phyloP scores from a whole-genome alignment of 2,329 filamentous ascomycete genomes.

The Bimuria novae-zelandiae region DNA sequence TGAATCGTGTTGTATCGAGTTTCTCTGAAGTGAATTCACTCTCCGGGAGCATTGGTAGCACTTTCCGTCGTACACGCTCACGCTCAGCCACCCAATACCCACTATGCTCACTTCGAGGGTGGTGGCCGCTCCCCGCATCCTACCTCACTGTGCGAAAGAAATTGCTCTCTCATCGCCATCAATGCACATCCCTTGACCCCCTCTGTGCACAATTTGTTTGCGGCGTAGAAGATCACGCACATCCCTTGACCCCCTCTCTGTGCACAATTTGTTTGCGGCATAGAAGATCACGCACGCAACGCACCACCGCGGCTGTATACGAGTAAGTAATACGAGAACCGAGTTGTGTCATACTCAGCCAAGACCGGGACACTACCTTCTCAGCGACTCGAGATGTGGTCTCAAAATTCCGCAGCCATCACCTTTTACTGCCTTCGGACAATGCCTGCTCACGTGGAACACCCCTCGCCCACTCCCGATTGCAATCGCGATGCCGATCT shows the following conservation, averaged over 20 bases:
- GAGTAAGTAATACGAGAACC: background rate
- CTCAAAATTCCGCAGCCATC: background rate
- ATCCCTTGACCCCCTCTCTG: no score
- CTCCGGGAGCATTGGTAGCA: no score
- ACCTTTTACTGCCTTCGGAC: background rate
- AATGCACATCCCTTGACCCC: background rate
- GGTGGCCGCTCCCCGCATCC: background rate
- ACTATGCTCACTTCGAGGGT: background rate
- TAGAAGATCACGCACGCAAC: no score
- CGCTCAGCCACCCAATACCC: background rate
- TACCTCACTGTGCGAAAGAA: background rate
- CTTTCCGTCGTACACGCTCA: background rate
- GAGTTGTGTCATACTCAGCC: no score
- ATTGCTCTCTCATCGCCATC: background rate
- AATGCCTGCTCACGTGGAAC: slow-evolving; percentile 3
- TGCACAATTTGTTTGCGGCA: no score
- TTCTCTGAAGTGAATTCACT: background rate
- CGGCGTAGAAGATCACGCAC: no score
- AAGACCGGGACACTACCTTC: no score
- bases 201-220: no score
- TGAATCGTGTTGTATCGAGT: background rate
- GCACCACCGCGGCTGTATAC: background rate
- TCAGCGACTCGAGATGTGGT: no score
- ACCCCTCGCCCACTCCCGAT: background rate
- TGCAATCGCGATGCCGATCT: slow-evolving; percentile 1